Conservation (phyloP, 768 basidiomycete genomes). For the Pleurotus salmoneostramineus region DNA sequence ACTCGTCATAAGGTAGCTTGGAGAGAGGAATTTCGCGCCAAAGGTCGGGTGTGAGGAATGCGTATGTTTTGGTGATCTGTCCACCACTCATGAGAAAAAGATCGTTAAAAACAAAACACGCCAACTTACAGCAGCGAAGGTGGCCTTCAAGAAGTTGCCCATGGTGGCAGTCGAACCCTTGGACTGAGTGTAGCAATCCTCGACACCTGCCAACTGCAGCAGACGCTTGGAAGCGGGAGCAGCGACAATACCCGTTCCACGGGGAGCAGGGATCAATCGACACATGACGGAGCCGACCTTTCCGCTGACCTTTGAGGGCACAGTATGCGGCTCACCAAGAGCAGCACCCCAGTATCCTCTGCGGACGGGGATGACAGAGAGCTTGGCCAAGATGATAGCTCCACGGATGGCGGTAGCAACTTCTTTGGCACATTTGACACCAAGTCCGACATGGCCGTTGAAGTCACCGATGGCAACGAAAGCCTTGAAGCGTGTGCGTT, state of each 20-base stretch:
- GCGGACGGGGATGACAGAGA: slow-evolving; percentile 96
- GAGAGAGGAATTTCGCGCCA: slow-evolving; percentile 94
- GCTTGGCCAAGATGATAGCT: slow-evolving; percentile 97
- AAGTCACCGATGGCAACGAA: slow-evolving; percentile 99
- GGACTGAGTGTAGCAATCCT: slow-evolving; percentile 97
- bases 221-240: slow-evolving; percentile 97
- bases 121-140: slow-evolving; percentile 76
- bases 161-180: slow-evolving; percentile 98
- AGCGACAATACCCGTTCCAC: slow-evolving; percentile 99
- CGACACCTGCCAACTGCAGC: slow-evolving; percentile 94
- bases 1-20: slow-evolving; percentile 92
- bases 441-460: slow-evolving; percentile 97
- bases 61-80: slow-evolving; percentile 95
- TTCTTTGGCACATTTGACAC: slow-evolving; percentile 99
- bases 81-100: background rate
- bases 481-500: slow-evolving; percentile 99
- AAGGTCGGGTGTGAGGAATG: slow-evolving; percentile 97
- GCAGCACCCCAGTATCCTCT: slow-evolving; percentile 99
- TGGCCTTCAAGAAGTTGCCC: slow-evolving; percentile 99
- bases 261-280: slow-evolving; percentile 95
- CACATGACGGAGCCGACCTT: slow-evolving; percentile 99
- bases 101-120: background rate
- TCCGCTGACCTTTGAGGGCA: slow-evolving; percentile 96
- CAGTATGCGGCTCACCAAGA: slow-evolving; percentile 98
- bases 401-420: slow-evolving; percentile 99